Conservation (phyloP, 192 early-diverging fungal genomes). For the Podochytrium sp. region DNA sequence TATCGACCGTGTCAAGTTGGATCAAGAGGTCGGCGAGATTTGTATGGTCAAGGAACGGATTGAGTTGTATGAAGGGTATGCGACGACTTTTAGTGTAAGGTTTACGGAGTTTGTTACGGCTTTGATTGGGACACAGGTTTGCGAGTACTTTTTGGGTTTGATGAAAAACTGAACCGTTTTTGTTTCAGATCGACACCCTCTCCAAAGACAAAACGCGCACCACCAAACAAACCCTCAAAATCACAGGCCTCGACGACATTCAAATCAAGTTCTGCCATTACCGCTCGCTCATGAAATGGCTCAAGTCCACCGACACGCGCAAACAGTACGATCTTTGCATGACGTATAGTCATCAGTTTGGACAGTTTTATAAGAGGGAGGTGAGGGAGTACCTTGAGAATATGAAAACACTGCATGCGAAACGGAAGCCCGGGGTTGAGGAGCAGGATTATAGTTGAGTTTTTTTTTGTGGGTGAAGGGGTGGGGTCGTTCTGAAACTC, state of each 20-base stretch:
- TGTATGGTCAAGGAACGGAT: conserved; percentile 47
- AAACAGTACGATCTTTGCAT: conserved; percentile 62
- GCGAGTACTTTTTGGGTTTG: background rate
- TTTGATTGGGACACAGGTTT: conserved; percentile 4
- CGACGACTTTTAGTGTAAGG: conserved; percentile 45
- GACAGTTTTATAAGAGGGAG: conserved; percentile 44
- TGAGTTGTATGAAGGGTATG: conserved; percentile 47
- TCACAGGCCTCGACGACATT: conserved; percentile 46
- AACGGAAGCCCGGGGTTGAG: conserved; percentile 32
- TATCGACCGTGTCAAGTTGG: background rate
- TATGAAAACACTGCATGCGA: conserved; percentile 35
- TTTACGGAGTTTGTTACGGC: conserved; percentile 44
- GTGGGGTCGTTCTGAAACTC: background rate
- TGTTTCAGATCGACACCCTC: background rate
- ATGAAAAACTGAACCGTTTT: background rate
- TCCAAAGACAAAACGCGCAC: conserved; percentile 15
- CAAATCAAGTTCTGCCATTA: conserved; percentile 52
- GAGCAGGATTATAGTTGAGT: conserved; percentile 42
- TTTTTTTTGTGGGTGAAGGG: background rate
- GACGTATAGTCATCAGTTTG: conserved; percentile 52
- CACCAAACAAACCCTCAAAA: conserved; percentile 20
- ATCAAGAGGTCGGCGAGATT: conserved; percentile 38
- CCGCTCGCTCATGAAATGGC: conserved; percentile 51
- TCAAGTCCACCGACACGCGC: conserved; percentile 55
- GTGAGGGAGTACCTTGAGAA: conserved; percentile 50